phyloP scores from a whole-genome alignment of 768 basidiomycete genomes.

The Boletus subcaerulescens region DNA sequence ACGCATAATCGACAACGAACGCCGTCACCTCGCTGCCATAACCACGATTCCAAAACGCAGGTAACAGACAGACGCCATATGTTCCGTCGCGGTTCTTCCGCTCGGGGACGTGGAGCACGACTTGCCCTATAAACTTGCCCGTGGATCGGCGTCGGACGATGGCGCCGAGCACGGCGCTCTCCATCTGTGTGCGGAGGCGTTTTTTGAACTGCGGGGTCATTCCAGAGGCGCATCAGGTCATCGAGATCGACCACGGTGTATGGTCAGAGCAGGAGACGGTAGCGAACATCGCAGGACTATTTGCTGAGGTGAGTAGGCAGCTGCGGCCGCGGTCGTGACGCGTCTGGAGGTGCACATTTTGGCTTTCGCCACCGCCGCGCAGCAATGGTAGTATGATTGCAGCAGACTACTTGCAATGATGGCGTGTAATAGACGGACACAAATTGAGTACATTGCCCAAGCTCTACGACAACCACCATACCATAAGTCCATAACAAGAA shows the following conservation, averaged over 20 bases:
- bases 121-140: slow-evolving; percentile 33
- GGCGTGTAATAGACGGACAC: background rate
- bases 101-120: slow-evolving; percentile 25
- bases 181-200: slow-evolving; percentile 20
- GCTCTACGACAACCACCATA: no score
- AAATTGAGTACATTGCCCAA: no score
- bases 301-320: background rate
- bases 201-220: slow-evolving; percentile 25
- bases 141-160: slow-evolving; percentile 30
- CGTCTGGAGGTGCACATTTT: background rate
- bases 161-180: slow-evolving; percentile 25
- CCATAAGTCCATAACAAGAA: no score
- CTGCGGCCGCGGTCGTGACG: slow-evolving; percentile 23
- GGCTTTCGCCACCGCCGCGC: background rate
- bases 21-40: slow-evolving; percentile 41
- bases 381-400: no score
- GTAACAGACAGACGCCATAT: slow-evolving; percentile 31
- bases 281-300: slow-evolving; percentile 26
- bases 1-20: slow-evolving; percentile 41
- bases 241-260: slow-evolving; percentile 32
- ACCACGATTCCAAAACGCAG: slow-evolving; percentile 37
- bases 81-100: slow-evolving; percentile 31
- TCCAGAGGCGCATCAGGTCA: slow-evolving; percentile 29
- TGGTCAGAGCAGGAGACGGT: slow-evolving; percentile 34
- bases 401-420: background rate